Evolutionary conservation across 1,139 yeast species (phyloP), one percentile per base, ranked within the genome.

Genomic region (Geotrichum klebahnii): DNA sequence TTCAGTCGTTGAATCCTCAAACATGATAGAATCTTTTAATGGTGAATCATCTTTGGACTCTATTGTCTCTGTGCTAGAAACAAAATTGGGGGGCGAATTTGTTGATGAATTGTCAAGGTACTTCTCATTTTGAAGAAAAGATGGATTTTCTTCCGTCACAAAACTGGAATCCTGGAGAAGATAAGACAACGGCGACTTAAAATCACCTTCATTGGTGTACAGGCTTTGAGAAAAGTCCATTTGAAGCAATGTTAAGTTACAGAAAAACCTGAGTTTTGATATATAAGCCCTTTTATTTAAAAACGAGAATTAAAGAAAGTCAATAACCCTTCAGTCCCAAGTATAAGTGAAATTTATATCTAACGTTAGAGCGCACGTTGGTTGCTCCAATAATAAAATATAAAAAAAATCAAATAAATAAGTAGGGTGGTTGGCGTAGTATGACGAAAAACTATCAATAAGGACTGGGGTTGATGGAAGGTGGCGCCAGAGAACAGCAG

Each of bases 171-270:
- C 41, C 17, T 23, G 24, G 5, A 37, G 17, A 20, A 37, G 28
- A 22, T 37, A 37, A 4, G 41, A 22, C 28, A 37, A 17, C 6
- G 41, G 41, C 8, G 41, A 37, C 31, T 37, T 37, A 6, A 28
- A 24, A 17, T 23, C 28, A n/a, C 17, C 17, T 6, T 22, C 31
- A 10, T n/a, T 28, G 5, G 20, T 23, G 22, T 12, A 22, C 31
- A n/a, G 9, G 31, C n/a, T 24, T 16, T 37, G 31, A 6, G 41
- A 5, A 23, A 37, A 12, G 8, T 37, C 29, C 41, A 37, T 37
- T 37, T 12, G 31, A 28, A 12, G 12, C 12, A 8, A 8, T 28
- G 31, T 8, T 12, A 8, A 28, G 12, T 8, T 28, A 28, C 31
- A 28, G 12, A 28, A 28, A 28, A 12, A 28, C 31, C 8, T 12